Evolutionary conservation across 2,329 filamentous ascomycete species (phyloP), one percentile per base, ranked within the genome.

Genomic region (Ophiocordyceps polyrhachis-furcata): DNA sequence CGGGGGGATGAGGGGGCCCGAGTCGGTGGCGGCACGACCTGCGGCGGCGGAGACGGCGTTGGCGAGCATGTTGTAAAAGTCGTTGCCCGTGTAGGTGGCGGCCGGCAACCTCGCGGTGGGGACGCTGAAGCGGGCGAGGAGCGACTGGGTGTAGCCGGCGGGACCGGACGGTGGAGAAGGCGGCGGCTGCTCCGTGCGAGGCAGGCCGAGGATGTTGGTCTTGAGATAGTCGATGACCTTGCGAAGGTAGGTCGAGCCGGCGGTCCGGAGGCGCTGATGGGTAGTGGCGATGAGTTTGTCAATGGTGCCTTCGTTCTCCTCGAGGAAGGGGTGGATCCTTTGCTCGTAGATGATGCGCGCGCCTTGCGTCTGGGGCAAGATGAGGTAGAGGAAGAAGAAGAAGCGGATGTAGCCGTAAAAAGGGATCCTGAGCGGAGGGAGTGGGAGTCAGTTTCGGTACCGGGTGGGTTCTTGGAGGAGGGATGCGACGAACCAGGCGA

Each of bases 361-460:
- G 60, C 91, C 91, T 60, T 95, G 89, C n/a, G 86, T 91, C 62
- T 93, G 89, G 0, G 89, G 91, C n/a, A 94, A 77, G 56, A 96
- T 87, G 49, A 98, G 83, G 67, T 95, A 98, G 52, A 91, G 77
- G 58, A 95, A 78, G 64, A 91, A 81, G 57, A 80, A 68, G 45
- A 95, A 76, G 51, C 91, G 86, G 55, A 94, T 70, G 74, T 88
- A 95, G 53, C 84, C 76, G 66, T 95, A 98, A 63, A 96, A 93
- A 2, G 91, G 91, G 35, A 96, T 68, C 85, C 78, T 82, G 43
- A 9, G 35, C 8, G 15, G 15, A 17, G 4, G 19, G 14, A 29
- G 4, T n/a, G 23, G 13, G 25, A 14, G 19, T 37, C 37, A 20
- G 19, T 44, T 20, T 42, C 41, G 37, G 20, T 3, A 11, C 20